Conservation (phyloP, 2,329 filamentous ascomycete genomes). For the Pseudocercospora musae region DNA sequence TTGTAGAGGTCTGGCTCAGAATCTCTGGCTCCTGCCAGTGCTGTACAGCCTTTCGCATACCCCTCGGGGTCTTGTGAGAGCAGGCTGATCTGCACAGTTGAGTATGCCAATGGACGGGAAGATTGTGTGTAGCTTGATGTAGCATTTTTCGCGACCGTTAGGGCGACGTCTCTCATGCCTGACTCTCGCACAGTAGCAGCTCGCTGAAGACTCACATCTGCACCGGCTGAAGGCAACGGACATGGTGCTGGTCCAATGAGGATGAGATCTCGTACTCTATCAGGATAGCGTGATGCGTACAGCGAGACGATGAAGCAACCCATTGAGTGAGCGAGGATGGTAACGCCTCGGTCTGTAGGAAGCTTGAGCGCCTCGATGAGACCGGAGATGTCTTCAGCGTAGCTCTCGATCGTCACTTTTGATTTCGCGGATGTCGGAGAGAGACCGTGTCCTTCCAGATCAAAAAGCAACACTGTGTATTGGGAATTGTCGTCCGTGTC, state of each 20-base stretch:
- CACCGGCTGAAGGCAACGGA: conserved; percentile 42
- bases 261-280: conserved; percentile 44
- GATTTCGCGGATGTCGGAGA: conserved; percentile 50
- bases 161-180: conserved; percentile 47
- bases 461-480: conserved; percentile 39
- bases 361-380: conserved; percentile 39
- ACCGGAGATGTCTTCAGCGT: conserved; percentile 39
- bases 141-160: conserved; percentile 34
- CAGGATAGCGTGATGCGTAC: conserved; percentile 42
- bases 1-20: conserved; percentile 33
- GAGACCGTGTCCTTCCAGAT: conserved; percentile 57
- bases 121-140: conserved; percentile 22
- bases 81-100: conserved; percentile 45
- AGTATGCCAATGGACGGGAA: conserved; percentile 41
- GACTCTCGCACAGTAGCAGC: conserved; percentile 43
- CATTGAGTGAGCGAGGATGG: conserved; percentile 52
- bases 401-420: conserved; percentile 43
- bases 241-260: conserved; percentile 49
- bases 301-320: conserved; percentile 49
- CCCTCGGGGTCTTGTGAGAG: conserved; percentile 51
- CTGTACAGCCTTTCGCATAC: conserved; percentile 54
- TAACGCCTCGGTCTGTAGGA: conserved; percentile 27
- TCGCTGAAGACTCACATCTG: conserved; percentile 33
- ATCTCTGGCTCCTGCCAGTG: conserved; percentile 43
- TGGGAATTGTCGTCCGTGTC: conserved; percentile 11